Conservation (phyloP, 495 filamentous ascomycete species). For the Xylaria scruposa region DNA sequence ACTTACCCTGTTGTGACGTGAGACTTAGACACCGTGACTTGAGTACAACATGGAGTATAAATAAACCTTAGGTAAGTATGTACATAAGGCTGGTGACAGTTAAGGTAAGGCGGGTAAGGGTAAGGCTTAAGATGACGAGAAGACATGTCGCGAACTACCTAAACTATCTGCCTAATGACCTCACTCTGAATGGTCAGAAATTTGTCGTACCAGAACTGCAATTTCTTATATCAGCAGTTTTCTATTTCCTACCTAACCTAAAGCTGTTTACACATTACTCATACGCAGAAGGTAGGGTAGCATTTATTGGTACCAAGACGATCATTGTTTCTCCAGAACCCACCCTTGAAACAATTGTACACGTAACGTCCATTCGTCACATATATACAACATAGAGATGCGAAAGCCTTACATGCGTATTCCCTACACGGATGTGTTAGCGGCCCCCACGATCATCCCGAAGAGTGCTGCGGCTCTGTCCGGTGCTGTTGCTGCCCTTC, state of each 20-base stretch:
- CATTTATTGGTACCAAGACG: neutral
- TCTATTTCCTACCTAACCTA: neutral
- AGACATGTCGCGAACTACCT: slow-evolving; percentile 5
- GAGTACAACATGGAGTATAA: neutral
- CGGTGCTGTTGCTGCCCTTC: slow-evolving; percentile 78
- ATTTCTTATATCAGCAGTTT: slow-evolving; percentile 4
- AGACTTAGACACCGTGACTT: neutral
- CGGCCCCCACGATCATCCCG: slow-evolving; percentile 79
- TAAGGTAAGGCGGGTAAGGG: neutral
- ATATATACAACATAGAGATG: slow-evolving; percentile 49
- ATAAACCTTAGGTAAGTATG: too few relatives aligned
- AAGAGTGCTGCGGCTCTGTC: slow-evolving; percentile 67
- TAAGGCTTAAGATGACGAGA: neutral
- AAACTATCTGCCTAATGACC: neutral
- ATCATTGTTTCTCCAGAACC: neutral
- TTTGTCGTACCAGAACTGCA: neutral
- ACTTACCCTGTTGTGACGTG: neutral
- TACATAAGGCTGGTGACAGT: slow-evolving; percentile 13
- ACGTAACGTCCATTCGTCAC: neutral
- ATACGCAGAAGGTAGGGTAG: slow-evolving; percentile 3
- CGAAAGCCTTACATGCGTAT: slow-evolving; percentile 80
- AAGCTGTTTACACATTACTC: neutral
- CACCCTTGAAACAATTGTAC: slow-evolving; percentile 17
- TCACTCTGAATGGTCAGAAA: slow-evolving; percentile 2
- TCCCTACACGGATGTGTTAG: slow-evolving; percentile 85